Conservation (phyloP, 106 monocot genomes). For the Posidonia australis region DNA sequence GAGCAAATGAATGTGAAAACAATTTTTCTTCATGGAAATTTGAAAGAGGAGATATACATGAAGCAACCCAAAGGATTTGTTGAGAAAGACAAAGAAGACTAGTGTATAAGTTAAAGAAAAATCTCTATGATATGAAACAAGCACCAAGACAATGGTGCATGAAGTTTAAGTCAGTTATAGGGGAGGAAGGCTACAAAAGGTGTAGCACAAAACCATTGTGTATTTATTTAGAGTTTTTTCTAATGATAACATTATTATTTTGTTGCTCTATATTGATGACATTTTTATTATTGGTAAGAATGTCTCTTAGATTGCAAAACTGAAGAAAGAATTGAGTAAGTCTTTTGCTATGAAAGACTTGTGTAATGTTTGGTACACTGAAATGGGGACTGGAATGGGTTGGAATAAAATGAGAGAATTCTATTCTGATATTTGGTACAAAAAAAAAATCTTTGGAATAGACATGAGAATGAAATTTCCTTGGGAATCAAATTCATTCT, state of each 20-base stretch:
- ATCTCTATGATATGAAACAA: no score
- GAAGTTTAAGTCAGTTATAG: no score
- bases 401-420: no score
- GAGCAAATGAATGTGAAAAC: conserved; percentile 3
- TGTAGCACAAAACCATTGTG: background rate
- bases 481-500: no score
- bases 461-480: no score
- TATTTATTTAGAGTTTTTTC: background rate
- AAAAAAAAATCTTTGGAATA: no score
- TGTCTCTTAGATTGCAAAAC: background rate
- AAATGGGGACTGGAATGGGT: no score
- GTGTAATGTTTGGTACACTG: background rate
- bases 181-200: background rate
- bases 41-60: background rate
- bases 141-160: no score
- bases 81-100: background rate
- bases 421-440: no score
- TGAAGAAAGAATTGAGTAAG: background rate
- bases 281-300: background rate
- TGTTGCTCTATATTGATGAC: conserved; percentile 3
- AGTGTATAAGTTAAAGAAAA: no score
- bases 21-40: conserved; percentile 3
- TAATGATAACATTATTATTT: background rate
- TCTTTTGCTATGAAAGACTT: conserved; percentile 1
- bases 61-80: background rate